Conservation (phyloP, 345 rosid species). For the Rhodamnia argentea region DNA sequence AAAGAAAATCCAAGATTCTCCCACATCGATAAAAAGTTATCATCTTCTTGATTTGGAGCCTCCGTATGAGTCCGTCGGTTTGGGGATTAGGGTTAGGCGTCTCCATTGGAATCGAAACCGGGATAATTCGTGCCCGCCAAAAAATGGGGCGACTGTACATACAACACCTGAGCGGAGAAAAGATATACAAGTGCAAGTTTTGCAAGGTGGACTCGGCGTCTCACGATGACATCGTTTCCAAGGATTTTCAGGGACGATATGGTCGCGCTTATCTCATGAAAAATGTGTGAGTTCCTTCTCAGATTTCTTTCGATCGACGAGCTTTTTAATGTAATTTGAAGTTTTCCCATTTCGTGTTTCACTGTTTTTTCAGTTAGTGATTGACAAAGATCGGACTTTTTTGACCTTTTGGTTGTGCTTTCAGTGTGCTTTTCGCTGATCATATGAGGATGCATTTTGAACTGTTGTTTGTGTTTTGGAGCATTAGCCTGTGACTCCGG, state of each 20-base stretch:
- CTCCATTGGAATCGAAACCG: background rate
- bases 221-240: slow-evolving; percentile 25
- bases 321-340: background rate
- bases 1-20: background rate
- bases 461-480: background rate
- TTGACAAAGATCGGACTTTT: background rate
- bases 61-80: background rate
- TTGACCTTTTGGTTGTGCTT: background rate
- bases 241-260: slow-evolving; percentile 26
- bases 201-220: slow-evolving; percentile 41
- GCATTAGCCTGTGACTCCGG: background rate
- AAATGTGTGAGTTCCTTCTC: slow-evolving; percentile 11
- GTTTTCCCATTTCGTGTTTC: background rate
- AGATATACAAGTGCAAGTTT: slow-evolving; percentile 32
- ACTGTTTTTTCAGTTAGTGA: background rate
- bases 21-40: background rate
- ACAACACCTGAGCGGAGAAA: slow-evolving; percentile 16
- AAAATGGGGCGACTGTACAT: slow-evolving; percentile 25
- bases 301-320: background rate
- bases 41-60: background rate
- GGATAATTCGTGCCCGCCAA: background rate
- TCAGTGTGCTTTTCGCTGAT: background rate
- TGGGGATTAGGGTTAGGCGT: background rate
- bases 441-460: background rate
- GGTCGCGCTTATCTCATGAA: slow-evolving; percentile 36